phyloP scores from a whole-genome alignment of 2,329 filamentous ascomycete species.

The Nothophaeocryptopus gaeumannii region DNA sequence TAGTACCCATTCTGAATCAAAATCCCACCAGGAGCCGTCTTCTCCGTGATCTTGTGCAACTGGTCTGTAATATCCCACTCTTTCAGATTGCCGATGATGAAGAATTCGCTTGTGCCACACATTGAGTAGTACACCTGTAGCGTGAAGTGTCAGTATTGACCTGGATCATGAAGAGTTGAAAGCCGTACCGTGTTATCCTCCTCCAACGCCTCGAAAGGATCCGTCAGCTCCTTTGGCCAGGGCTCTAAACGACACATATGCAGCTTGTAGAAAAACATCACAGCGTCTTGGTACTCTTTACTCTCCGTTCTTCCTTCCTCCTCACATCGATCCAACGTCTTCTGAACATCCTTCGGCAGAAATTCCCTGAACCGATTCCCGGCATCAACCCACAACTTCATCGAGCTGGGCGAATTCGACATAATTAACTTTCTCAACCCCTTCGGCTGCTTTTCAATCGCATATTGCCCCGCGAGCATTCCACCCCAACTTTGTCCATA shows the following conservation, averaged over 20 bases:
- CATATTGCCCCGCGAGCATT: constrained; percentile 49
- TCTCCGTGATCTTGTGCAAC: constrained; percentile 39
- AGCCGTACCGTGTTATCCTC: constrained; percentile 34
- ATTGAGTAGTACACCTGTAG: constrained; percentile 34
- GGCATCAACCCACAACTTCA: constrained; percentile 31
- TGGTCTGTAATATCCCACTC: constrained; percentile 38
- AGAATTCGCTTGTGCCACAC: constrained; percentile 35
- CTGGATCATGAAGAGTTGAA: too few relatives aligned
- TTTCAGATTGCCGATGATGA: constrained; percentile 41
- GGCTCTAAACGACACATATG: constrained; percentile 34
- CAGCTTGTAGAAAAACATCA: constrained; percentile 30
- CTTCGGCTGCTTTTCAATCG: constrained; percentile 34
- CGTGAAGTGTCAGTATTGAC: too few relatives aligned
- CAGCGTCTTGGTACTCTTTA: constrained; percentile 34
- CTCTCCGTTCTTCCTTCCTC: constrained; percentile 31
- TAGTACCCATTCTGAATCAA: constrained; percentile 45
- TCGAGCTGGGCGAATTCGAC: constrained; percentile 27
- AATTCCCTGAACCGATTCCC: constrained; percentile 26
- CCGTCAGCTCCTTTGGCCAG: constrained; percentile 29
- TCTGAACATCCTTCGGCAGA: constrained; percentile 32
- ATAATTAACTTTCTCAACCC: constrained; percentile 41
- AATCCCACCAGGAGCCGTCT: constrained; percentile 29
- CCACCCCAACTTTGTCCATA: constrained; percentile 55
- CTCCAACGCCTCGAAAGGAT: constrained; percentile 24
- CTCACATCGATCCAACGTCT: constrained; percentile 31